Conservation (phyloP, 176 grass and related monocot species). For the sorghum (Sorghum bicolor) region Sorghum_bicolor_NCBIv3 NC_012875.2:53569001-53569500, state of each 20-base stretch:
- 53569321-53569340: neutral
- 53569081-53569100: neutral
- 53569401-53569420: constrained; percentile 11
- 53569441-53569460: neutral
- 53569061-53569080: neutral
- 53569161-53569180: neutral
- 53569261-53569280: neutral
- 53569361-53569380: neutral
- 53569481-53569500: neutral
- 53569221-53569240: neutral
- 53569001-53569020: neutral
- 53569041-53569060: neutral
- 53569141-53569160: neutral
- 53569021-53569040: neutral
- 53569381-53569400: neutral
- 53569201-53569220: neutral
- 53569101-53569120: neutral
- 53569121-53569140: neutral
- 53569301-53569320: too few species aligned
- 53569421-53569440: constrained; percentile 16
- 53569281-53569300: neutral
- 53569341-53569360: neutral
- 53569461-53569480: neutral
- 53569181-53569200: too few species aligned
- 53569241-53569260: neutral